phyloP scores from a whole-genome alignment of 2,329 filamentous ascomycete genomes.

The Rachicladosporium sp. region DNA sequence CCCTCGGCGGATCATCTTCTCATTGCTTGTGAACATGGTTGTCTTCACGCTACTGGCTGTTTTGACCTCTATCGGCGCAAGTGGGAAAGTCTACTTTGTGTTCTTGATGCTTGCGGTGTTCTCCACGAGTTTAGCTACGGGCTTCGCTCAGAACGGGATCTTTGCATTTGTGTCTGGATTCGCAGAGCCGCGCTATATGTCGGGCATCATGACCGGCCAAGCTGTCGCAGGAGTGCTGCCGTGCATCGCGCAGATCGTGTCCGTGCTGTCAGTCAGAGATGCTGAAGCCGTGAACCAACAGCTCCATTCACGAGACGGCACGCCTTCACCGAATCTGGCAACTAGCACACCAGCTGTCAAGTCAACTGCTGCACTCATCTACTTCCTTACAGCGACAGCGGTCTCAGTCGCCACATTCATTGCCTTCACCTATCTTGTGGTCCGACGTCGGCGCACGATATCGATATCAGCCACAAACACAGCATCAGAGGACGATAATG shows the following conservation, averaged over 20 bases:
- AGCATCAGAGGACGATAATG: constrained; percentile 7
- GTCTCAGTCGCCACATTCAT: constrained; percentile 60
- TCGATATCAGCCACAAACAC: constrained; percentile 2
- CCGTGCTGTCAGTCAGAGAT: constrained; percentile 54
- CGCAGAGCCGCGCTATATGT: constrained; percentile 75
- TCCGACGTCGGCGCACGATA: constrained; percentile 18
- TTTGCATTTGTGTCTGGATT: constrained; percentile 87
- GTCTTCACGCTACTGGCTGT: constrained; percentile 68
- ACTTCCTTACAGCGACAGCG: constrained; percentile 76
- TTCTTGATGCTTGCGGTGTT: constrained; percentile 78
- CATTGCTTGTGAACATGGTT: constrained; percentile 63
- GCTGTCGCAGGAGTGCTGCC: constrained; percentile 84
- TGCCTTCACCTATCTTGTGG: constrained; percentile 62
- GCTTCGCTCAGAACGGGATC: constrained; percentile 82
- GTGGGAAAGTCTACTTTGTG: constrained; percentile 57
- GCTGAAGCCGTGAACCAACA: constrained; percentile 10
- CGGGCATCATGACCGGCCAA: constrained; percentile 93
- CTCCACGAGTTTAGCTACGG: constrained; percentile 65
- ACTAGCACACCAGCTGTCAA: constrained; percentile 23
- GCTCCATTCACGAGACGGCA: constrained; percentile 2
- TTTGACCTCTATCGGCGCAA: constrained; percentile 56
- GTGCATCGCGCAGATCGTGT: constrained; percentile 72
- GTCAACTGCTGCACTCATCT: constrained; percentile 68
- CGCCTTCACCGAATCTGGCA: constrained; percentile 6
- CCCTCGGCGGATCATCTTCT: constrained; percentile 67